phyloP scores from a whole-genome alignment of 495 filamentous ascomycete genomes.

The Neurospora sp. region DNA sequence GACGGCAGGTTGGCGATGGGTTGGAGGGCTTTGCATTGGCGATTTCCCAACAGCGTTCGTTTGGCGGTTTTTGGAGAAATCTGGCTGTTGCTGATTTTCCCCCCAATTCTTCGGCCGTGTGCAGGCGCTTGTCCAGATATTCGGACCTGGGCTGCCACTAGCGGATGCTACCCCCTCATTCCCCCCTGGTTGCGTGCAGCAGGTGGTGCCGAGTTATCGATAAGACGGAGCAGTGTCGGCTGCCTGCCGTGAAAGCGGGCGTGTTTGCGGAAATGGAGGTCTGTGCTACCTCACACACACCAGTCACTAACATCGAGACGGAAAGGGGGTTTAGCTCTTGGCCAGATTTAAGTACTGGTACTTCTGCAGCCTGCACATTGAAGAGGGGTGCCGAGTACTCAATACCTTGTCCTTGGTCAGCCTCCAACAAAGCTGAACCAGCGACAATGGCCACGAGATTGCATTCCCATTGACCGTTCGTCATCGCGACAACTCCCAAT shows the following conservation, averaged over 20 bases:
- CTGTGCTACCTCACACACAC: background rate
- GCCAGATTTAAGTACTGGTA: background rate
- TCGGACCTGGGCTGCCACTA: background rate
- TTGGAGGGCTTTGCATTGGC: background rate
- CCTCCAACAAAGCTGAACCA: background rate
- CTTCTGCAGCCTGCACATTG: background rate
- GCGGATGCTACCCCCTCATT: background rate
- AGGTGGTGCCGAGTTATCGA: background rate
- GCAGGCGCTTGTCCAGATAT: background rate
- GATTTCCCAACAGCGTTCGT: background rate
- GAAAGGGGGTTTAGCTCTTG: background rate
- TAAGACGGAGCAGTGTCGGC: background rate
- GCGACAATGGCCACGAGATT: background rate
- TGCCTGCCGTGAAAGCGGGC: background rate
- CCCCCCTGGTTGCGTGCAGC: background rate
- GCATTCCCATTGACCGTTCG: background rate
- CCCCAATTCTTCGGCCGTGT: background rate
- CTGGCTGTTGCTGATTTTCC: background rate
- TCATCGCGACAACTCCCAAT: constrained; percentile 11
- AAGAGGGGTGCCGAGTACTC: background rate
- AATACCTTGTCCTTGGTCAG: background rate
- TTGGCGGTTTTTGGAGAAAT: background rate
- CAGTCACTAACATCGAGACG: background rate
- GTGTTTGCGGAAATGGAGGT: background rate
- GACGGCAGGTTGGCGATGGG: background rate